phyloP scores from a whole-genome alignment of 2,329 filamentous ascomycete species.

The Claviceps sp. region DNA sequence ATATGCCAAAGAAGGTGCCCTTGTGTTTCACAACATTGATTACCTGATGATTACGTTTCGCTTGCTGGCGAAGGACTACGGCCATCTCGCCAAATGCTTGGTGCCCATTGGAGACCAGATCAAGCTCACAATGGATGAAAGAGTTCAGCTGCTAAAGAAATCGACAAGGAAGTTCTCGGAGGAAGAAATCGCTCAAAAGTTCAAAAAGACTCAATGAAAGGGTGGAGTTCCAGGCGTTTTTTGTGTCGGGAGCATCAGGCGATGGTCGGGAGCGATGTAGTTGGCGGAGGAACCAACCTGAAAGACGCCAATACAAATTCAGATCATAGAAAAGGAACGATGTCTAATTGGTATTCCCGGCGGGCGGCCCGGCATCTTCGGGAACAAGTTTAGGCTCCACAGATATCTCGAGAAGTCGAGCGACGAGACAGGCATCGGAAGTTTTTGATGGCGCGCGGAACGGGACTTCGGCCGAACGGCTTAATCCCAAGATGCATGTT shows the following conservation, averaged over 20 bases:
- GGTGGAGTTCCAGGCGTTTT: neutral
- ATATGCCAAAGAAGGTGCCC: conserved; percentile 52
- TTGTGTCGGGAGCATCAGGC: neutral
- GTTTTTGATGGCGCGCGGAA: neutral
- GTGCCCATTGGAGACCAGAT: conserved; percentile 65
- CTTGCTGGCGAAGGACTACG: conserved; percentile 58
- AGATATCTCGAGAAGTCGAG: neutral
- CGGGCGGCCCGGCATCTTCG: no score
- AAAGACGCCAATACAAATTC: neutral
- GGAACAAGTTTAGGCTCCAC: no score
- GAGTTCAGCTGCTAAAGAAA: conserved; percentile 45
- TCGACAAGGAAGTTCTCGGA: conserved; percentile 55
- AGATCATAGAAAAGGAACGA: neutral
- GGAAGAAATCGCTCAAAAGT: conserved; percentile 49
- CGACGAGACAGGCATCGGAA: neutral
- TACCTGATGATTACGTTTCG: conserved; percentile 63
- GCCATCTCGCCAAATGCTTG: conserved; percentile 52
- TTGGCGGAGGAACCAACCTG: neutral
- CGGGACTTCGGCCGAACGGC: neutral
- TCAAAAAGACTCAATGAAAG: conserved; percentile 14
- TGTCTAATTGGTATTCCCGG: no score
- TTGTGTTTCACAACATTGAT: conserved; percentile 72
- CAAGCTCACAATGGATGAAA: conserved; percentile 48
- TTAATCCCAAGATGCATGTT: neutral
- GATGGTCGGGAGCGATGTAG: neutral